A percentile compares a stretch with the other conserved stretches of the same genome.
Evolutionary conservation across 306 rosid species (phyloP).

Genomic region (Luffa acutangula): DNA sequence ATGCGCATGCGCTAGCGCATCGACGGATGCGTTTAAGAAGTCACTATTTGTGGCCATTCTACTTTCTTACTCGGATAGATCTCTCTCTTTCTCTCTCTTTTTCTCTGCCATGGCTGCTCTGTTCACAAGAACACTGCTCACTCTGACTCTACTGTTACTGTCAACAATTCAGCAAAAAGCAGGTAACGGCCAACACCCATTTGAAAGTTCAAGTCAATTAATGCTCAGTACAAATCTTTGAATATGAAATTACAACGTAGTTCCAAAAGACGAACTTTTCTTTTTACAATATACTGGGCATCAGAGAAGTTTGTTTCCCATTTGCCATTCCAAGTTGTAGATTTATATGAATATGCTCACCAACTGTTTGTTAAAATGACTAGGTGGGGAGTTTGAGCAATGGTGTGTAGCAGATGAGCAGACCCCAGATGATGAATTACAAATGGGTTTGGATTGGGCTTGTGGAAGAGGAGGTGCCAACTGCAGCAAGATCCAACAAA

Average conservation of each 20-base stretch:
- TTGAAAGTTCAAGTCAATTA: not conserved
- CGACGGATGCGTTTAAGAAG: not conserved
- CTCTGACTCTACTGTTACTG: slow-evolving; percentile 39
- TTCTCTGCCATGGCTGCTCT: slow-evolving; percentile 29
- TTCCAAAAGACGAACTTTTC: not conserved
- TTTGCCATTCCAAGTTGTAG: not conserved
- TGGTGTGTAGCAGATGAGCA: slow-evolving; percentile 90
- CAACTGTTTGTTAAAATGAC: not conserved
- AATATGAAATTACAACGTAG: not conserved
- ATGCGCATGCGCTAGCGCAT: not conserved
- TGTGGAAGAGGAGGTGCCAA: slow-evolving; percentile 75
- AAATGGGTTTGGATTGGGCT: slow-evolving; percentile 66
- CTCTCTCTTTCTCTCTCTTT: slow-evolving; percentile 19
- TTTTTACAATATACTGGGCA: not conserved
- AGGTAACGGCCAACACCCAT: slow-evolving; percentile 29
- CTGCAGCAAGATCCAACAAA: slow-evolving; percentile 46
- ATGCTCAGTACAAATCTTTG: not conserved
- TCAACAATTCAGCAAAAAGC: slow-evolving; percentile 28
- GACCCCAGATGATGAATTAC: slow-evolving; percentile 47
- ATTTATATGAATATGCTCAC: not conserved
- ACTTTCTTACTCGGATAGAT: not conserved
- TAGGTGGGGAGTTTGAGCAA: slow-evolving; percentile 41
- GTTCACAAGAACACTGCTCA: slow-evolving; percentile 20
- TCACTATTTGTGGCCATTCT: not conserved
- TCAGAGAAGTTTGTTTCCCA: not conserved